Evolutionary conservation across 495 filamentous ascomycete species (phyloP).

Genomic region (Neurospora tetrasperma): DNA sequence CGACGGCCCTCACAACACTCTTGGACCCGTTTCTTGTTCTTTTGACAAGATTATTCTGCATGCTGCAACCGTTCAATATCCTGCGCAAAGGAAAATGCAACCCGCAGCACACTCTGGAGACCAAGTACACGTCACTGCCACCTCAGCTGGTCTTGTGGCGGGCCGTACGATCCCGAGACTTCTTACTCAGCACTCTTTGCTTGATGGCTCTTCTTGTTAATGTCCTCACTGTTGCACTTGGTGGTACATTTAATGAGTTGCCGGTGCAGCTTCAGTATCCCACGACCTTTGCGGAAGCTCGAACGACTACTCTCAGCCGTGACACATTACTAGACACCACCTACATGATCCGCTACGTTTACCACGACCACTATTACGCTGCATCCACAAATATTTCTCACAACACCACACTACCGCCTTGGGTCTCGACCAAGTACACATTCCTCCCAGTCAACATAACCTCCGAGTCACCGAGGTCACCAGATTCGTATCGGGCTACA

Average conservation of each 20-base stretch:
- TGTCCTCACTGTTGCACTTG: not conserved
- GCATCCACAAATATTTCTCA: conserved; percentile 22
- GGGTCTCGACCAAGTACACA: conserved; percentile 21
- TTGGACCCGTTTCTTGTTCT: conserved; percentile 39
- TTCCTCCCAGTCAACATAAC: conserved; percentile 26
- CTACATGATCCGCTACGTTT: too few species aligned
- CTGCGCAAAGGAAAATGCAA: not conserved
- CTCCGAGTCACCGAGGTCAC: too few species aligned
- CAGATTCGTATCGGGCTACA: too few species aligned
- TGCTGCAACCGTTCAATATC: not conserved
- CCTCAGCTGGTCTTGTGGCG: not conserved
- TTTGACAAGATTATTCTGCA: conserved; percentile 14
- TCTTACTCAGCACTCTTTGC: not conserved
- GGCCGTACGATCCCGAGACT: not conserved
- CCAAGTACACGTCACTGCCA: not conserved
- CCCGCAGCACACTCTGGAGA: not conserved
- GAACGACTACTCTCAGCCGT: not conserved
- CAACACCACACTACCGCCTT: conserved; percentile 21
- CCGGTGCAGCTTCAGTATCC: not conserved
- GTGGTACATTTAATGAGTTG: not conserved
- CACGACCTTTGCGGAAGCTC: not conserved
- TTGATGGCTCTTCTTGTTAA: not conserved
- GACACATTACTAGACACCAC: not conserved
- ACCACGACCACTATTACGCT: conserved; percentile 18
- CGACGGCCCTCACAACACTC: conserved; percentile 32